Evolutionary conservation across 805 yeast genomes (phyloP), one percentile per base, ranked within the genome.

Genomic region (Wickerhamomyces queroliae): DNA sequence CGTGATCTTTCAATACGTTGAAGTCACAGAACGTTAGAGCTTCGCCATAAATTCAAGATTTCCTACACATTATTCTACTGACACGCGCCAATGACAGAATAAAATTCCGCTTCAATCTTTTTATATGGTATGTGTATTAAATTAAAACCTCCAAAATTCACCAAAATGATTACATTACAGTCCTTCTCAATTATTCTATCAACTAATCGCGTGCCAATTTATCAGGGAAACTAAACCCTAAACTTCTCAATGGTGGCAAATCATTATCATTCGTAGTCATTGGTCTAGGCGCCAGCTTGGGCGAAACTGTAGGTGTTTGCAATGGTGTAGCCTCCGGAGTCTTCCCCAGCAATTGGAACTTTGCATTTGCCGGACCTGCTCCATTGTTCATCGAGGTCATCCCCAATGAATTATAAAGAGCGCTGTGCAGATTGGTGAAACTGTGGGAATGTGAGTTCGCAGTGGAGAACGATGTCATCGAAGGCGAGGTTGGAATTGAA

Each of bases 241-340:
- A 41, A 22, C 56, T 50, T 45, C 58, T 47, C 23, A 55, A 20
- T 8, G 60, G 60, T 10, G 60, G 60, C 26, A 55, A 33, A 28
- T 51, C 55, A 27, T 49, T 26, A 26, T 19, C 33, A 18, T 30
- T 17, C 13, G 33, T 10, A 30, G 7, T 20, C 57, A 22, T 36
- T 39, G 2, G 38, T 13, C 32, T 33, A 38, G 17, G 56, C 47
- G 11, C n/a, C 20, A 55, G 20, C 37, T 37, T 52, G 17, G 59
- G 59, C 4, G 56, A 50, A 1, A 55, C 58, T 15, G 47, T 42
- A 8, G 55, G 53, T 1, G 59, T 55, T 29, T 53, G 58, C 12
- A 55, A 24, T 7, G 59, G 59, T 1, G 59, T 55, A 1, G 48
- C 53, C 24, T 55, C 59, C 18, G 59, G 59, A 1, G 59, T 53